Conservation (phyloP, 2,329 filamentous ascomycete genomes). For the Fusarium equiseti region DNA sequence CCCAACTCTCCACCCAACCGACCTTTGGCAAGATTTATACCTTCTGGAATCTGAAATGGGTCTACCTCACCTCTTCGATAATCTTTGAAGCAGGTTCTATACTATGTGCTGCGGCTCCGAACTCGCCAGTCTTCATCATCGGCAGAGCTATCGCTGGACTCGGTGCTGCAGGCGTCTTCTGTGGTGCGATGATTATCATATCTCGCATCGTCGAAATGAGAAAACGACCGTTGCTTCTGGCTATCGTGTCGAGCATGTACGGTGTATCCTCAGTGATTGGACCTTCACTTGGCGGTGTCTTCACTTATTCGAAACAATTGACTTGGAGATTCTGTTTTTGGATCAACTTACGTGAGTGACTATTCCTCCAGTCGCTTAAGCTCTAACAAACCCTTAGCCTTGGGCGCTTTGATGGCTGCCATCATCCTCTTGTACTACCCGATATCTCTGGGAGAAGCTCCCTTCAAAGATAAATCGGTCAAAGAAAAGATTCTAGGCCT, state of each 20-base stretch:
- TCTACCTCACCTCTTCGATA: constrained; percentile 41
- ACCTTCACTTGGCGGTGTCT: constrained; percentile 35
- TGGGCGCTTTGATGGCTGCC: constrained; percentile 22
- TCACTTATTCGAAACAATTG: constrained; percentile 34
- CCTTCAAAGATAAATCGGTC: background rate
- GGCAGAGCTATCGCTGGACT: constrained; percentile 55
- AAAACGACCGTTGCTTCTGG: constrained; percentile 29
- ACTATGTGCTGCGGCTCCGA: constrained; percentile 48
- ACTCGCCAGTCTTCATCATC: constrained; percentile 53
- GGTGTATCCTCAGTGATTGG: constrained; percentile 38
- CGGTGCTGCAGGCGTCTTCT: constrained; percentile 43
- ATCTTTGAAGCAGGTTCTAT: constrained; percentile 48
- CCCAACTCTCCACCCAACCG: constrained; percentile 43
- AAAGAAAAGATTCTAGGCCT: constrained; percentile 20
- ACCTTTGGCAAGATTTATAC: constrained; percentile 51
- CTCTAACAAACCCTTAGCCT: background rate
- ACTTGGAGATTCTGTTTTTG: constrained; percentile 45
- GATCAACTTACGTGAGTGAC: constrained; percentile 39
- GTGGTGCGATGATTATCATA: constrained; percentile 31
- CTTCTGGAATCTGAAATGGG: constrained; percentile 51
- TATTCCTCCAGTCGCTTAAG: rapidly evolving
- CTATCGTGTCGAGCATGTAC: constrained; percentile 41
- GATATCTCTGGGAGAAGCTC: constrained; percentile 15
- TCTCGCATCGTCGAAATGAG: constrained; percentile 30
- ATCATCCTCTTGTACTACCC: constrained; percentile 31